These are phyloP conservation scores for Hemisphaericaspora nanyangensis DNA, from an alignment of 805 yeast genomes.

Conservation along the genomic window DNA sequence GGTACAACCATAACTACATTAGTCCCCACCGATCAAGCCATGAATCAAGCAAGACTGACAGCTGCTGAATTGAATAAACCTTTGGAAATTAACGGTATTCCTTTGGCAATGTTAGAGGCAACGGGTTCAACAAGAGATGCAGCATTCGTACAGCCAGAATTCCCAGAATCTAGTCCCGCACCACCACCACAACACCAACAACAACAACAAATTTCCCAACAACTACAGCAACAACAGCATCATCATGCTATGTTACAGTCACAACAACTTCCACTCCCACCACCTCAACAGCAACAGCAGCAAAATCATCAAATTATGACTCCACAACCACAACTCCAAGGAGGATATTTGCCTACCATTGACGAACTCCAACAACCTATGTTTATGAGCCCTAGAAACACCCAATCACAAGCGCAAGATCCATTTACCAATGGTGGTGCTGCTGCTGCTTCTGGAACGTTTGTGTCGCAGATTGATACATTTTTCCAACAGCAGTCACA, in stretches of 20 bases:
- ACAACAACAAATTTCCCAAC: background rate
- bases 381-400: background rate
- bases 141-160: conserved; percentile 1
- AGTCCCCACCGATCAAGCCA: conserved; percentile 80
- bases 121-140: conserved; percentile 58
- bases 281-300: background rate
- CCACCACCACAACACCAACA: conserved; percentile 1
- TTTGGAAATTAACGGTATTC: conserved; percentile 64
- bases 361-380: conserved; percentile 2
- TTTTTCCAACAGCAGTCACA: conserved; percentile 79
- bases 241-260: too few relatives aligned
- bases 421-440: conserved; percentile 20
- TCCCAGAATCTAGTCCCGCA: background rate
- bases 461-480: conserved; percentile 29
- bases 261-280: conserved; percentile 1
- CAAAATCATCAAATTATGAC: background rate
- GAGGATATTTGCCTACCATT: background rate
- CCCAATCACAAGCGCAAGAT: conserved; percentile 1
- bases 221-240: background rate
- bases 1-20: conserved; percentile 89
- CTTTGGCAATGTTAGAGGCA: conserved; percentile 69
- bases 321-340: conserved; percentile 5
- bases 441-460: conserved; percentile 31
- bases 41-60: conserved; percentile 54
- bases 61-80: conserved; percentile 55